These are phyloP conservation scores for Scedosporium minutisporum DNA, from an alignment of 2,329 filamentous ascomycete species.

Conservation along the genomic window DNA sequence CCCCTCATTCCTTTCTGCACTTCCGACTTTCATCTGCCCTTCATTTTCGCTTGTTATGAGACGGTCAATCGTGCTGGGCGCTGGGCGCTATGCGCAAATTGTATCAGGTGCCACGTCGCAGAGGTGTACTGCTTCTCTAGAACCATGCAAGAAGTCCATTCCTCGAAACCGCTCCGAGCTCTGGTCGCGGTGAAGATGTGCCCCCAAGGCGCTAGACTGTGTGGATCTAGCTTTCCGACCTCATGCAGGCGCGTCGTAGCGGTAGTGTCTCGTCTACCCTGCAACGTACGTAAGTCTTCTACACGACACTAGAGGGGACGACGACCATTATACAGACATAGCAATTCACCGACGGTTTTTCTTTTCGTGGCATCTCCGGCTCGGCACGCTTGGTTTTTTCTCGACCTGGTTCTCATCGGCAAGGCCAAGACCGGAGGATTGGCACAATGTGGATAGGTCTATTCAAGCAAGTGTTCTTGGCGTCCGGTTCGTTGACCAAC, in stretches of 20 bases:
- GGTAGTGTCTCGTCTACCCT: no score
- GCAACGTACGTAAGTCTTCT: no score
- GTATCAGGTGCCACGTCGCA: neutral
- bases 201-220: no score
- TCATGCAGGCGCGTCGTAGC: neutral
- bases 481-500: slow-evolving; percentile 1
- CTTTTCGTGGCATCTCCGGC: neutral
- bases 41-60: neutral
- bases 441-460: neutral
- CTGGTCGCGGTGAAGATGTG: no score
- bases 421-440: neutral
- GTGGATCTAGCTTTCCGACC: neutral
- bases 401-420: neutral
- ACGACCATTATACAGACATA: neutral
- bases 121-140: neutral
- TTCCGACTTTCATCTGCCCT: neutral
- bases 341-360: neutral
- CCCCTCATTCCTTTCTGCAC: neutral
- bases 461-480: neutral
- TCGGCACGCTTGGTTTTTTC: neutral
- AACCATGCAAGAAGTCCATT: neutral
- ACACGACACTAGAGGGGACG: no score
- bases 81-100: neutral
- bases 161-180: neutral
- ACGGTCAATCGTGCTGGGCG: neutral